A percentile compares a stretch with the other conserved stretches of the same genome.
Conservation (phyloP, 495 filamentous ascomycete genomes). For the Cercophora newfieldiana region DNA sequence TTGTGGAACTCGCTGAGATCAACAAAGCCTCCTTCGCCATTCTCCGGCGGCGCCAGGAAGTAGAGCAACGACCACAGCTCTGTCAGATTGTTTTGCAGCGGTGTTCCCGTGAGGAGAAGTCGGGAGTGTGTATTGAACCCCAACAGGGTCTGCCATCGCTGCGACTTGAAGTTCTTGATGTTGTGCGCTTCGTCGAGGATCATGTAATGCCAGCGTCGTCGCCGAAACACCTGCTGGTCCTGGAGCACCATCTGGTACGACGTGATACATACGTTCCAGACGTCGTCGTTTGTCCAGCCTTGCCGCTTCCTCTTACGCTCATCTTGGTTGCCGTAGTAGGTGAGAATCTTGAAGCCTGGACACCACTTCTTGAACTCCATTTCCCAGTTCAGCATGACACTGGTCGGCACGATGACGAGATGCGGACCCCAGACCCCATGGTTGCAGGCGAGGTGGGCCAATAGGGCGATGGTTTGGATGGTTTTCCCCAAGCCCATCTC, state of each 20-base stretch:
- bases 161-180: conserved; percentile 98
- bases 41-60: conserved; percentile 90
- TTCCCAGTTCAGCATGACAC: conserved; percentile 99
- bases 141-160: conserved; percentile 91
- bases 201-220: conserved; percentile 96
- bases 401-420: conserved; percentile 93
- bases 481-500: conserved; percentile 99
- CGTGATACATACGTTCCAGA: conserved; percentile 96
- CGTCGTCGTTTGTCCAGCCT: conserved; percentile 86
- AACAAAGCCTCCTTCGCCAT: conserved; percentile 82
- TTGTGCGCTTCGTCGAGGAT: conserved; percentile 98
- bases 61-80: conserved; percentile 97
- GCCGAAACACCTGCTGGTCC: conserved; percentile 90
- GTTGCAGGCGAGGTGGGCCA: conserved; percentile 90
- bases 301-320: conserved; percentile 87
- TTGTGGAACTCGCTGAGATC: conserved; percentile 89
- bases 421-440: conserved; percentile 95
- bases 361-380: conserved; percentile 99
- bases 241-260: conserved; percentile 95
- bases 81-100: conserved; percentile 93
- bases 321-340: conserved; percentile 92
- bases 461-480: conserved; percentile 93
- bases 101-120: conserved; percentile 90
- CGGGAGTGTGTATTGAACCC: conserved; percentile 86
- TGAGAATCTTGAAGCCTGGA: conserved; percentile 96